Percentiles rank a stretch among this genome's conserved stretches.
These are phyloP conservation scores for Paramecium biaurelia DNA, from an alignment of 73 alveolate genomes.

Conservation along the genomic window DNA sequence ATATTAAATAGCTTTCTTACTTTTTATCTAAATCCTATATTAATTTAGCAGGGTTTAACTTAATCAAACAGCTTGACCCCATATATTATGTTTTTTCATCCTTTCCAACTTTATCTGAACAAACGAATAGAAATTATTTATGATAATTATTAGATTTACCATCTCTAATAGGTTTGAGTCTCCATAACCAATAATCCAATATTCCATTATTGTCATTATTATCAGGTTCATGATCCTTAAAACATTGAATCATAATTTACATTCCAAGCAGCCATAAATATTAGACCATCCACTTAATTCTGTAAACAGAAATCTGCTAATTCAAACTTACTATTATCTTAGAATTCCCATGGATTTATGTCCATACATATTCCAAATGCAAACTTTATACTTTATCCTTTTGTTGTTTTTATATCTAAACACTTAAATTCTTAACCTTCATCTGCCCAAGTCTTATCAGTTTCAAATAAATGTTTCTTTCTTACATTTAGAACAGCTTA, in stretches of 20 bases:
- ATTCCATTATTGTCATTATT: constrained; percentile 48
- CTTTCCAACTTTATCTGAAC: constrained; percentile 73
- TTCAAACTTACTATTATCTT: constrained; percentile 76
- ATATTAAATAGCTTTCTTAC: constrained; percentile 49
- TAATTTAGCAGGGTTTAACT: constrained; percentile 65
- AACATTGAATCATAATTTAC: background rate
- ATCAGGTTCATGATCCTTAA: constrained; percentile 66
- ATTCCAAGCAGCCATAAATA: constrained; percentile 78
- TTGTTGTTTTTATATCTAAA: constrained; percentile 69
- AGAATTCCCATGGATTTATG: constrained; percentile 78
- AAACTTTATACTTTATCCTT: constrained; percentile 62
- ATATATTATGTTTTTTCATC: constrained; percentile 70
- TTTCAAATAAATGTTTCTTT: background rate
- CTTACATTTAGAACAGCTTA: constrained; percentile 68
- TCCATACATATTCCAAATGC: constrained; percentile 73
- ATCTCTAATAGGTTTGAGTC: constrained; percentile 67
- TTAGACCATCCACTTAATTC: constrained; percentile 72
- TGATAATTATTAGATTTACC: constrained; percentile 30
- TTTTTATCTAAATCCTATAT: constrained; percentile 53
- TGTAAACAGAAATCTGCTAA: constrained; percentile 75
- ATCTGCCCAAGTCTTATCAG: constrained; percentile 80
- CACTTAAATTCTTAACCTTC: constrained; percentile 88
- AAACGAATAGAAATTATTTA: constrained; percentile 29
- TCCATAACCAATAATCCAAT: constrained; percentile 73
- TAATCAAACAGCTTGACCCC: constrained; percentile 75